Conservation (phyloP, 2,329 filamentous ascomycete species). For the Botrytis fragariae region DNA sequence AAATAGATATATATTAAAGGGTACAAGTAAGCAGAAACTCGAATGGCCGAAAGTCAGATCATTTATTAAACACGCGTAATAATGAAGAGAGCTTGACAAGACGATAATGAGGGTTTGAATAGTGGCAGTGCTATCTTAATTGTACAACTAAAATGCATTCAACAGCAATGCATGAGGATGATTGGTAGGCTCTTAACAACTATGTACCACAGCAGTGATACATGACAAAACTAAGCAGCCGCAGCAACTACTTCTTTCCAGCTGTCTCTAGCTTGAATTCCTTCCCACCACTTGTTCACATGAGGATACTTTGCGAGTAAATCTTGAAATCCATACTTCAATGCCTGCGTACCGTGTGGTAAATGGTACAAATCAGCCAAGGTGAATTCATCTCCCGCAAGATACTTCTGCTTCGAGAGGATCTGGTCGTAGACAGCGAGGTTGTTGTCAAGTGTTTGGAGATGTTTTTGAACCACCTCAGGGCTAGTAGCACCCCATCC, state of each 20-base stretch:
- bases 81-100: not conserved
- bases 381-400: constrained; percentile 29
- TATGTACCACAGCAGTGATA: not conserved
- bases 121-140: not conserved
- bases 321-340: constrained; percentile 12
- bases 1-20: not conserved
- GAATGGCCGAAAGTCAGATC: not conserved
- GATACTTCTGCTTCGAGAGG: constrained; percentile 28
- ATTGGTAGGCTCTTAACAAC: not conserved
- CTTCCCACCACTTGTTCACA: constrained; percentile 18
- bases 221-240: not conserved
- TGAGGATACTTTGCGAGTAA: constrained; percentile 18
- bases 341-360: constrained; percentile 21
- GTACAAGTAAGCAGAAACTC: not conserved
- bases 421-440: constrained; percentile 28
- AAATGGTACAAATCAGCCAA: constrained; percentile 29
- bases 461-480: not conserved
- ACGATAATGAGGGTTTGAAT: not conserved
- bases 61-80: not conserved
- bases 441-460: not conserved
- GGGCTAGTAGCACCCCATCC: not conserved
- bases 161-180: not conserved
- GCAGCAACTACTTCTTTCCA: constrained; percentile 18
- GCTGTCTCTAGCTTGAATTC: constrained; percentile 18
- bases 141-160: not conserved